A percentile compares a stretch with the other conserved stretches of the same genome.
Evolutionary conservation across 345 rosid genomes (phyloP).

Genomic region (Euphorbia lathyris): DNA sequence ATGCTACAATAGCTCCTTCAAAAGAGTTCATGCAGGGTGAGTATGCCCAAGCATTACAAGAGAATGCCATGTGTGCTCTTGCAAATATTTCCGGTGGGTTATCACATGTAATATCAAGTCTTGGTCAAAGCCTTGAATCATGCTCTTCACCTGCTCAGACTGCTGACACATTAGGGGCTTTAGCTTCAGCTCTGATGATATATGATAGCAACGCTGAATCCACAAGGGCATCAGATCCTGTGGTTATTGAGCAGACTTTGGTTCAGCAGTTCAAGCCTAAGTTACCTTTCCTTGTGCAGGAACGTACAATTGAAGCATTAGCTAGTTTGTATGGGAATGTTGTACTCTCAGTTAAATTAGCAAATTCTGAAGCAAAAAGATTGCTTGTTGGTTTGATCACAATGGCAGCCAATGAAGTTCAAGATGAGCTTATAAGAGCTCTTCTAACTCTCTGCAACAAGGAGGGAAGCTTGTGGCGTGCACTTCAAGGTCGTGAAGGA

Average conservation of each 20-base stretch:
- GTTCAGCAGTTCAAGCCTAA: constrained; percentile 88
- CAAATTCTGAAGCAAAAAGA: constrained; percentile 85
- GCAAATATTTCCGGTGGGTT: constrained; percentile 99
- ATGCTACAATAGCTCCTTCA: constrained; percentile 98
- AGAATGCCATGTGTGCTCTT: constrained; percentile 99
- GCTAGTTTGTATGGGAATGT: constrained; percentile 97
- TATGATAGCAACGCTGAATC: constrained; percentile 88
- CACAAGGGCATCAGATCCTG: constrained; percentile 77
- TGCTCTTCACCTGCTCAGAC: constrained; percentile 93
- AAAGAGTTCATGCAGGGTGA: constrained; percentile 99
- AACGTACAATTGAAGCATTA: constrained; percentile 95
- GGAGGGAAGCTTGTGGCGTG: constrained; percentile 90
- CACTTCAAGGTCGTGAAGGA: constrained; percentile 98
- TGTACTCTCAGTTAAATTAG: constrained; percentile 67
- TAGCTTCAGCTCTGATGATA: constrained; percentile 99
- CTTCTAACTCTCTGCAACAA: constrained; percentile 80
- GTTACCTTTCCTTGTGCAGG: constrained; percentile 87
- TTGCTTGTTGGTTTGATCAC: constrained; percentile 98
- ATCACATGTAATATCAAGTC: constrained; percentile 94
- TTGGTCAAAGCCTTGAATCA: constrained; percentile 98
- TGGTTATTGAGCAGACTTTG: constrained; percentile 72
- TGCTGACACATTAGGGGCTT: constrained; percentile 96
- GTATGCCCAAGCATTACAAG: constrained; percentile 95
- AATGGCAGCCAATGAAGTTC: constrained; percentile 92
- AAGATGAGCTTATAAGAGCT: constrained; percentile 90